Evolutionary conservation across 2,329 filamentous ascomycete species (phyloP).

Genomic region (Plenodomus biglobosus): DNA sequence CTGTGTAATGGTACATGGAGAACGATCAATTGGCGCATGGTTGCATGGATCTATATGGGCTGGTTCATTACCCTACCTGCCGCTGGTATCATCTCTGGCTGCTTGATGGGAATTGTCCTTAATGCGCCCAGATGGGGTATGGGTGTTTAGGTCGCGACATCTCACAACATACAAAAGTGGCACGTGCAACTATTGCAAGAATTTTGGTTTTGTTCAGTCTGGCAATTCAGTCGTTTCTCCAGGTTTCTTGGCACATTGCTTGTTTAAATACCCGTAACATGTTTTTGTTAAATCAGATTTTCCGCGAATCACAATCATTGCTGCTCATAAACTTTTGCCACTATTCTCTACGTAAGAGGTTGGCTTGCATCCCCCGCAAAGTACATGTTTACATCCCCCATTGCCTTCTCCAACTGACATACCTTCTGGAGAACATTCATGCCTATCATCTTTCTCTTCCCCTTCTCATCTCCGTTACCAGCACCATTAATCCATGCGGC

Average conservation of each 20-base stretch:
- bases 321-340: no score
- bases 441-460: neutral
- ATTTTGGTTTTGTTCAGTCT: no score
- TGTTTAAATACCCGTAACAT: no score
- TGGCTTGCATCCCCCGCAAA: no score
- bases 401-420: constrained; percentile 1
- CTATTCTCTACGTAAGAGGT: no score
- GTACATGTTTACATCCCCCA: neutral
- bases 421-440: constrained; percentile 2
- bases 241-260: neutral
- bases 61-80: constrained; percentile 51
- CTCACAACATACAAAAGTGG: no score
- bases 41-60: constrained; percentile 48
- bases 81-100: constrained; percentile 56
- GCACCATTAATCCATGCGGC: constrained; percentile 3
- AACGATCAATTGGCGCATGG: constrained; percentile 49
- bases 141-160: constrained; percentile 13
- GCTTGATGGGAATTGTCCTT: constrained; percentile 63
- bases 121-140: constrained; percentile 55
- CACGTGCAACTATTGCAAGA: no score
- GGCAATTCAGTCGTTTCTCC: neutral
- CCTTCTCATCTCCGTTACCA: neutral
- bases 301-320: no score
- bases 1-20: constrained; percentile 39
- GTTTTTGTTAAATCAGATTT: no score